These are phyloP conservation scores for Leptographium lundbergii DNA, from an alignment of 2,329 filamentous ascomycete genomes.

Conservation along the genomic window DNA sequence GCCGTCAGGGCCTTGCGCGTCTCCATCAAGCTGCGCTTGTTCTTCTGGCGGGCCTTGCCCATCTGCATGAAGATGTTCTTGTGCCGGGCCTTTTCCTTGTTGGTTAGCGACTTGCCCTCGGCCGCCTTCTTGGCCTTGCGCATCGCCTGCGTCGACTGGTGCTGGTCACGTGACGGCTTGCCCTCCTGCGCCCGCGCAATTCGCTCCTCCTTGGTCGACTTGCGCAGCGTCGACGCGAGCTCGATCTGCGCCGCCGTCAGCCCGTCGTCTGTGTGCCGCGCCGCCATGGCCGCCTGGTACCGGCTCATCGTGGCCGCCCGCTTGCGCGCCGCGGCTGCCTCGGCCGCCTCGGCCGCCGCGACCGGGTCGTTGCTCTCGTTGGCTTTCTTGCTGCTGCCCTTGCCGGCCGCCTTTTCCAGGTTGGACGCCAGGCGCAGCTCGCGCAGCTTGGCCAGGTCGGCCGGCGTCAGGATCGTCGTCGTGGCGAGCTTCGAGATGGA, in stretches of 20 bases:
- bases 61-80: constrained; percentile 99
- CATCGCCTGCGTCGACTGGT: constrained; percentile 76
- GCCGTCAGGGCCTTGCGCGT: constrained; percentile 68
- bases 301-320: constrained; percentile 21
- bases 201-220: constrained; percentile 80
- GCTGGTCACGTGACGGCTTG: constrained; percentile 63
- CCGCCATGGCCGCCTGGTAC: constrained; percentile 33
- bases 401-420: constrained; percentile 50
- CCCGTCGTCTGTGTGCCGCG: constrained; percentile 70
- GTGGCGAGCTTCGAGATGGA: constrained; percentile 66
- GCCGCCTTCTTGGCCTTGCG: constrained; percentile 76
- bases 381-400: constrained; percentile 2
- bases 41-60: constrained; percentile 89
- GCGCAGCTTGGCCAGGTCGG: constrained; percentile 86
- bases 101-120: constrained; percentile 91
- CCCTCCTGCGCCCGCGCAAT: constrained; percentile 73
- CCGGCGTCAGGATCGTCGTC: constrained; percentile 85
- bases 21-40: constrained; percentile 85
- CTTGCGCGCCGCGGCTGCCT: not conserved
- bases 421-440: constrained; percentile 68
- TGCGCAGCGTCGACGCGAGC: constrained; percentile 67
- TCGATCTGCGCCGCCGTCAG: constrained; percentile 88
- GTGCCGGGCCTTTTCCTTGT: constrained; percentile 89
- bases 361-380: too few relatives aligned
- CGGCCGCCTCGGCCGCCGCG: not conserved